Evolutionary conservation across 2,329 filamentous ascomycete genomes (phyloP).

Genomic region (Endothia cerciana): DNA sequence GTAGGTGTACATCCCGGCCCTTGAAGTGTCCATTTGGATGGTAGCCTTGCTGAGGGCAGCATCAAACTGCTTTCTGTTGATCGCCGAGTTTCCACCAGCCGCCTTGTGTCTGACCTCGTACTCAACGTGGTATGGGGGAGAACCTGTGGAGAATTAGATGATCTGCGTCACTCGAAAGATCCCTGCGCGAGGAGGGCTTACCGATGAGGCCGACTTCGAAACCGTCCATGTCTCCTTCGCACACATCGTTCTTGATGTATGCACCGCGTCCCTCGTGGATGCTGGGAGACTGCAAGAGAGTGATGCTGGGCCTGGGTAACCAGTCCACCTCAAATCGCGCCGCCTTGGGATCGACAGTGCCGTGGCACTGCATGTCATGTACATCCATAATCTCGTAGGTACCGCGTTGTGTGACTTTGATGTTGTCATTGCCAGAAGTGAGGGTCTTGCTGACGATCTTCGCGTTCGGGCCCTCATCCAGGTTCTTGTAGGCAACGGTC

Average conservation of each 20-base stretch:
- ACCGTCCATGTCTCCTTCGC: slow-evolving; percentile 90
- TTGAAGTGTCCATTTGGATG: slow-evolving; percentile 83
- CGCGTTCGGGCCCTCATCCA: slow-evolving; percentile 54
- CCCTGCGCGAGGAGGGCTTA: slow-evolving; percentile 44
- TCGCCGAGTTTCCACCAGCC: slow-evolving; percentile 63
- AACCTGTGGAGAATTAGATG: slow-evolving; percentile 55
- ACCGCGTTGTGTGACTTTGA: slow-evolving; percentile 70
- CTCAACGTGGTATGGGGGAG: slow-evolving; percentile 79
- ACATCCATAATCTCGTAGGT: slow-evolving; percentile 81
- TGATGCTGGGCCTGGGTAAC: slow-evolving; percentile 79
- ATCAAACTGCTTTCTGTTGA: slow-evolving; percentile 73
- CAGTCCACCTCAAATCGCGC: slow-evolving; percentile 80
- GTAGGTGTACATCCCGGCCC: slow-evolving; percentile 84
- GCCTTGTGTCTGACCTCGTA: slow-evolving; percentile 80
- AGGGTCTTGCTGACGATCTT: slow-evolving; percentile 52
- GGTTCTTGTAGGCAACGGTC: slow-evolving; percentile 75
- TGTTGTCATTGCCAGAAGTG: slow-evolving; percentile 65
- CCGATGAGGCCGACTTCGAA: slow-evolving; percentile 82
- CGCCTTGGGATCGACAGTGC: slow-evolving; percentile 74
- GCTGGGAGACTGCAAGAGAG: slow-evolving; percentile 66
- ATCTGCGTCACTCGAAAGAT: background rate
- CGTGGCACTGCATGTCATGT: slow-evolving; percentile 79
- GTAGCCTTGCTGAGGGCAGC: slow-evolving; percentile 76
- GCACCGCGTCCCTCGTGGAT: slow-evolving; percentile 54
- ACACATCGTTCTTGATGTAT: slow-evolving; percentile 80